Evolutionary conservation across 108 stramenopile genomes (phyloP), one percentile per base, ranked within the genome.

Genomic region (Fistulifera solaris): DNA sequence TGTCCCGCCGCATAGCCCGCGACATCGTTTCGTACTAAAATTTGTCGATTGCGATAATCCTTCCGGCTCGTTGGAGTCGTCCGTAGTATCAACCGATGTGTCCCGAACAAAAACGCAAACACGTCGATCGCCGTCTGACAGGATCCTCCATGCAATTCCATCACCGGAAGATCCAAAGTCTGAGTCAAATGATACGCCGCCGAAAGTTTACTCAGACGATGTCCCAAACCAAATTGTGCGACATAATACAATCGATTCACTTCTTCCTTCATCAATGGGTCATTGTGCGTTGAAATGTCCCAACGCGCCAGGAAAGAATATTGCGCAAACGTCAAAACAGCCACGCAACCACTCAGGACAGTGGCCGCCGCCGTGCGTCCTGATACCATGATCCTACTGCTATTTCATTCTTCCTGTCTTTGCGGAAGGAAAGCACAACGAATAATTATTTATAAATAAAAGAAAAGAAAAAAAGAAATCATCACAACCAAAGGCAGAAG

Each of bases 11-110:
- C 56, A 38, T 73, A 76, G 5, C 78, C 78, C 1, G 47, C 48
- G 17, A 75, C 65, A 46, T 80, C 78, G 54, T 80, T 80, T 14
- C 68, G 67, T 15, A 76, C 40, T 38, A 63, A 12, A 17, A 78
- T 43, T 41, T 43, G 48, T 38, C 66, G 69, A 23, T 44, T 45
- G 18, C 26, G 11, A 26, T 50, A 22, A 45, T 21, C 21, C 21
- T 22, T 3, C 11, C 19, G 17, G 17, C 7, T 45, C 2, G 10
- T 40, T 40, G 40, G 3, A 16, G 6, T 51, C 19, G 35, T 54
- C 6, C 44, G 4, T 11, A 45, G 21, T 19, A 6, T 21, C 44
- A 45, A 11, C 44, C 6, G 3, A 11, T 21, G 44, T 6, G 21
- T 44, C 5, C 58, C 58, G 66, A 76, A 59, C 40, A 76, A 57